Conservation (phyloP, 257 asterid genomes). For the Solanum commersonii region DNA sequence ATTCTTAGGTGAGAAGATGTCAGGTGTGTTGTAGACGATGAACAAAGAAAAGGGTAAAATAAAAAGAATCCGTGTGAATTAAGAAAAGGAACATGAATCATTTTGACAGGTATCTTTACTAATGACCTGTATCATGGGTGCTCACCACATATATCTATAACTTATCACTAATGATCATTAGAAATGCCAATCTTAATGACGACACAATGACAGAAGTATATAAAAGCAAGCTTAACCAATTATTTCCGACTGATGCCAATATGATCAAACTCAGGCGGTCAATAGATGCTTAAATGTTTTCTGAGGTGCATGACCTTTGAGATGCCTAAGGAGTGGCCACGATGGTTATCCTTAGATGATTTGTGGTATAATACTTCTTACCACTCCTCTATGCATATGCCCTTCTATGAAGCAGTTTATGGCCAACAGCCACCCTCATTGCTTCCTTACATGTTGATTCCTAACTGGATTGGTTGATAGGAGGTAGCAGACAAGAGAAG, state of each 20-base stretch:
- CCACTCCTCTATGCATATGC: background rate
- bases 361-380: background rate
- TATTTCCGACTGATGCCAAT: background rate
- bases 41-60: background rate
- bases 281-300: background rate
- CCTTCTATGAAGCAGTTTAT: background rate
- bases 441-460: background rate
- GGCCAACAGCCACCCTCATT: background rate
- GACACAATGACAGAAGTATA: background rate
- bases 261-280: background rate
- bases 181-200: background rate
- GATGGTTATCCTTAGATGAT: background rate
- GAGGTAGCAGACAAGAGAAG: background rate
- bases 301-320: background rate
- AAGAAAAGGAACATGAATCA: background rate
- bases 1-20: background rate
- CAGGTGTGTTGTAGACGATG: background rate
- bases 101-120: background rate
- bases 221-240: background rate
- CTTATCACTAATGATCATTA: background rate
- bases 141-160: background rate
- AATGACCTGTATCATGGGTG: background rate
- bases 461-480: background rate
- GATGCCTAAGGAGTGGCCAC: background rate
- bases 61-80: background rate